phyloP scores from a whole-genome alignment of 2,329 filamentous ascomycete genomes.

The Peltaster fructicola region DNA sequence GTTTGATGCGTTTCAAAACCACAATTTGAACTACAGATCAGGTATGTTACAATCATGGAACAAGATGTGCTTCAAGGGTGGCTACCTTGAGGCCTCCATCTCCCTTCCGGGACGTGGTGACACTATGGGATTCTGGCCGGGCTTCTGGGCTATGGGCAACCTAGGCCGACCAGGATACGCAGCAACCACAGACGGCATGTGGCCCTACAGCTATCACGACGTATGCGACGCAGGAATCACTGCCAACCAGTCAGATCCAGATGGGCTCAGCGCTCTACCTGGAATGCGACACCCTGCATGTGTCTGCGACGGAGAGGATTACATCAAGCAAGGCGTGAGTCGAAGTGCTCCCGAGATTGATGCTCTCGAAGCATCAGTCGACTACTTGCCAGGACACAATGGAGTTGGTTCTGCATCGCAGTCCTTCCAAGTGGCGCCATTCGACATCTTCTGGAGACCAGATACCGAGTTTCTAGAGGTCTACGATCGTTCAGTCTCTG shows the following conservation, averaged over 20 bases:
- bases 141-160: conserved; percentile 62
- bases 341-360: conserved; percentile 56
- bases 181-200: conserved; percentile 53
- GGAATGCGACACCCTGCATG: conserved; percentile 55
- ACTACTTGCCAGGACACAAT: conserved; percentile 17
- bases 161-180: conserved; percentile 51
- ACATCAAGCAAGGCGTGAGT: conserved; percentile 46
- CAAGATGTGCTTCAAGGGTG: conserved; percentile 54
- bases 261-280: conserved; percentile 48
- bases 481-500: conserved; percentile 29
- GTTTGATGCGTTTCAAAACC: conserved; percentile 48
- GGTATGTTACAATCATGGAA: conserved; percentile 66
- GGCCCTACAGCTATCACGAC: conserved; percentile 57
- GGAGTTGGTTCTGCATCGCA: conserved; percentile 44
- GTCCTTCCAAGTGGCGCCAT: conserved; percentile 44
- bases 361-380: conserved; percentile 50
- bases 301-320: conserved; percentile 45
- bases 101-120: conserved; percentile 51
- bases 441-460: conserved; percentile 33
- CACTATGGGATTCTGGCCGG: conserved; percentile 54
- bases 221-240: conserved; percentile 53
- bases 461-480: conserved; percentile 35
- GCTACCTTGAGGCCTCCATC: conserved; percentile 50
- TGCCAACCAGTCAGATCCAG: conserved; percentile 49
- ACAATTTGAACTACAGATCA: conserved; percentile 48